These are phyloP conservation scores for Collybiopsis confluens DNA, from an alignment of 768 basidiomycete genomes.

Conservation along the genomic window DNA sequence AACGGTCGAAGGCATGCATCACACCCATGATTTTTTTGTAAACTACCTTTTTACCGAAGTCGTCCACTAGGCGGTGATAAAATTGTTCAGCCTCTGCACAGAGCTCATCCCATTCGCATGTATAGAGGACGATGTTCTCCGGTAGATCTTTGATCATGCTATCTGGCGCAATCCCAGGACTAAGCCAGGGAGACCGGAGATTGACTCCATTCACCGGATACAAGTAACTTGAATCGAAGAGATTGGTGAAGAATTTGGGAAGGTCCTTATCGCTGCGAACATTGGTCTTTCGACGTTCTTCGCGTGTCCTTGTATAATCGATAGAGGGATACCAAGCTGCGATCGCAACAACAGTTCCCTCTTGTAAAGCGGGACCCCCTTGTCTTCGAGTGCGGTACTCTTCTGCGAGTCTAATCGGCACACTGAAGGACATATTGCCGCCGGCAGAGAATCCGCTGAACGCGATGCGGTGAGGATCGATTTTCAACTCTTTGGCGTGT, in stretches of 20 bases:
- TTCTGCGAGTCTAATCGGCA: conserved; percentile 5
- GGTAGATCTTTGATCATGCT: conserved; percentile 4
- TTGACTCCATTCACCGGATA: conserved; percentile 4
- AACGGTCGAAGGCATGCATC: conserved; percentile 4
- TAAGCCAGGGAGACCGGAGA: conserved; percentile 6
- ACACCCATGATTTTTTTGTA: conserved; percentile 8
- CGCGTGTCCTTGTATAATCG: conserved; percentile 4
- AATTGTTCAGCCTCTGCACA: conserved; percentile 6
- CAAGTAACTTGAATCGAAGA: conserved; percentile 7
- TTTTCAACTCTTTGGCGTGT: conserved; percentile 5
- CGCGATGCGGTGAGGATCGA: conserved; percentile 7
- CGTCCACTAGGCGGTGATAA: conserved; percentile 1
- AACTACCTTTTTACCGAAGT: conserved; percentile 7
- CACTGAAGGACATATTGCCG: conserved; percentile 8
- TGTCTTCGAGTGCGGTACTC: conserved; percentile 2
- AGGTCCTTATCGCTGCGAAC: conserved; percentile 6
- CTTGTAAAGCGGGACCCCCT: background rate
- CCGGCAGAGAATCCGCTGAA: conserved; percentile 8
- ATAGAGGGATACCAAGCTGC: conserved; percentile 7
- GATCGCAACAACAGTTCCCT: conserved; percentile 2
- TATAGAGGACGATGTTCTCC: conserved; percentile 7
- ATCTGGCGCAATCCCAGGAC: conserved; percentile 6
- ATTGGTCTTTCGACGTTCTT: conserved; percentile 6
- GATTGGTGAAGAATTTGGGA: conserved; percentile 10
- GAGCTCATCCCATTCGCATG: conserved; percentile 9